Evolutionary conservation across 1,284 basidiomycete genomes (phyloP).

Genomic region (Anthracocystis setariae): DNA sequence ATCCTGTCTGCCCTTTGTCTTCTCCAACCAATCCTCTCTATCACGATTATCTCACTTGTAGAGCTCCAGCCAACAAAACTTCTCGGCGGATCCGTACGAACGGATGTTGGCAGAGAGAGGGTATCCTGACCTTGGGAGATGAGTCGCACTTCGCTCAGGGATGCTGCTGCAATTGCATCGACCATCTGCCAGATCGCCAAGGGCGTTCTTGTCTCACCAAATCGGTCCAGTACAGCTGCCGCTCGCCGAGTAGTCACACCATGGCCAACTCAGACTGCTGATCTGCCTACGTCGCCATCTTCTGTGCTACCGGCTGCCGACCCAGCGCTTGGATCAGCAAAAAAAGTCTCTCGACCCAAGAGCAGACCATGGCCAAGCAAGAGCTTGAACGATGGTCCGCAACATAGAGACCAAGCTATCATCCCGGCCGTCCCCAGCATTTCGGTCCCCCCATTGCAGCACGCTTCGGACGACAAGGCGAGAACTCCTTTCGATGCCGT

Average conservation of each 20-base stretch:
- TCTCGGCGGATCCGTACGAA: no score
- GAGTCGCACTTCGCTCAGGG: conserved; percentile 39
- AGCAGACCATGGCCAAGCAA: conserved; percentile 32
- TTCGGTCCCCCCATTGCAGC: neutral
- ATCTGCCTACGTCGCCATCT: neutral
- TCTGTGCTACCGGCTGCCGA: neutral
- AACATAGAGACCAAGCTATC: neutral
- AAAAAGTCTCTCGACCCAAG: neutral
- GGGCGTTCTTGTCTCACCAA: conserved; percentile 28
- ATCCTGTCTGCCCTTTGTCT: no score
- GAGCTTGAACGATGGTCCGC: neutral
- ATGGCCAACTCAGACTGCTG: conserved; percentile 24
- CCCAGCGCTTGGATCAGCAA: neutral
- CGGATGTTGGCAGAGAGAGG: no score
- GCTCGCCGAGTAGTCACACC: conserved; percentile 12
- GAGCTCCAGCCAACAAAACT: no score
- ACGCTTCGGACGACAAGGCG: no score
- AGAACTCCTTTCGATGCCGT: no score
- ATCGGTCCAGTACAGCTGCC: conserved; percentile 12
- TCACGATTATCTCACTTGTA: no score
- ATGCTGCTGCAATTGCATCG: conserved; percentile 48
- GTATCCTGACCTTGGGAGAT: no score
- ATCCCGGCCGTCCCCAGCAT: neutral
- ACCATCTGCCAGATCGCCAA: conserved; percentile 41
- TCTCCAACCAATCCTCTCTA: no score